Conservation (phyloP, 257 asterid species). For the Buddleja alternifolia region DNA sequence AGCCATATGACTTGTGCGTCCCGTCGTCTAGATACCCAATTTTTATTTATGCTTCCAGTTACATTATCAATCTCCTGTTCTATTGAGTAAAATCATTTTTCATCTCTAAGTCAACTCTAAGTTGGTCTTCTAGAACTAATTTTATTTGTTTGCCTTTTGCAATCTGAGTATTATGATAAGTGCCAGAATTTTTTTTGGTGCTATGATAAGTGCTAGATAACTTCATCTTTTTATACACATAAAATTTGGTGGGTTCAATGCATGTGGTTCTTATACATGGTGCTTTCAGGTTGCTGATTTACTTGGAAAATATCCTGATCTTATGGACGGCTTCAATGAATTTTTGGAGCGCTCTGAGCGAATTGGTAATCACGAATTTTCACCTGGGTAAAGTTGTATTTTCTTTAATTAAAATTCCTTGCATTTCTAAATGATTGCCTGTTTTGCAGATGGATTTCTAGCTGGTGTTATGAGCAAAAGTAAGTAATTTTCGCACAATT, state of each 20-base stretch:
- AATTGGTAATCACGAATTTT: slow-evolving; percentile 55
- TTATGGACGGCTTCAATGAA: slow-evolving; percentile 79
- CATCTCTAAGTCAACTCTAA: slow-evolving; percentile 18
- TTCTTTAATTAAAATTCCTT: slow-evolving; percentile 15
- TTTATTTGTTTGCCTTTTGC: too few relatives aligned
- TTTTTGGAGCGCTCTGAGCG: slow-evolving; percentile 81
- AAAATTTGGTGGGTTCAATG: slow-evolving; percentile 10
- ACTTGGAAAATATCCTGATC: slow-evolving; percentile 83
- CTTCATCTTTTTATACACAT: not conserved
- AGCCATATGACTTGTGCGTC: slow-evolving; percentile 9
- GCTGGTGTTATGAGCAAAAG: slow-evolving; percentile 89
- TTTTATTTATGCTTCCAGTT: slow-evolving; percentile 13
- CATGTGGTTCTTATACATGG: slow-evolving; percentile 30
- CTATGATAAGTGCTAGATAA: slow-evolving; percentile 6
- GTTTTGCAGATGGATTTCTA: slow-evolving; percentile 81
- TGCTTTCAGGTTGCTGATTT: slow-evolving; percentile 72
- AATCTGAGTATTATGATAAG: too few relatives aligned
- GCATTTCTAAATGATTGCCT: slow-evolving; percentile 41
- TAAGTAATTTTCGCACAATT: slow-evolving; percentile 39
- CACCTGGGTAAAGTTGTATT: slow-evolving; percentile 24
- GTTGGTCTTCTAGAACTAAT: not conserved
- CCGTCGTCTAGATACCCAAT: slow-evolving; percentile 14
- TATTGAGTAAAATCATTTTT: slow-evolving; percentile 1
- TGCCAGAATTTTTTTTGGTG: too few relatives aligned
- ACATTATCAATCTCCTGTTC: not conserved